These are phyloP conservation scores for Pestalotiopsis sp. DNA, from an alignment of 2,329 filamentous ascomycete species.

Conservation along the genomic window DNA sequence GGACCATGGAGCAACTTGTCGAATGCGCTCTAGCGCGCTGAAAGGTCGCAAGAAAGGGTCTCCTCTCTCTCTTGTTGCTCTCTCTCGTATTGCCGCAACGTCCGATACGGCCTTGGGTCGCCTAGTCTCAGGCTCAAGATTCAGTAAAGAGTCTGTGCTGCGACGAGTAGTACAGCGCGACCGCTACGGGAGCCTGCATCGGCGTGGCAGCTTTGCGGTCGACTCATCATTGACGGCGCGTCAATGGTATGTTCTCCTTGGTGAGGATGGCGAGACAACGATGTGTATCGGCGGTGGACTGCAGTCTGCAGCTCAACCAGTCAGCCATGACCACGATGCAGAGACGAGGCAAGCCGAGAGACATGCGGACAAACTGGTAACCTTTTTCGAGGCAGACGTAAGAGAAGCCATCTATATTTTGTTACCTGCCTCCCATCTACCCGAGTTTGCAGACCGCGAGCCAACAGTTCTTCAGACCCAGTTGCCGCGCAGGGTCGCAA, in stretches of 20 bases:
- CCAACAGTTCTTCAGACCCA: neutral
- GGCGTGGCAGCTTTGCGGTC: neutral
- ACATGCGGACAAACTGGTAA: neutral
- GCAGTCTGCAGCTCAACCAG: neutral
- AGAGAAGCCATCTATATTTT: neutral
- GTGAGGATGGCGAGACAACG: neutral
- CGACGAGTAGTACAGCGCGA: constrained; percentile 5
- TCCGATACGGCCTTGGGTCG: neutral
- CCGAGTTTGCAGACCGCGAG: neutral
- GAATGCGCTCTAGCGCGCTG: constrained; percentile 12
- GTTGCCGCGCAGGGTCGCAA: constrained; percentile 10
- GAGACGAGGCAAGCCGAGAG: neutral
- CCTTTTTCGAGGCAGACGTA: neutral
- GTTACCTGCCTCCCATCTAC: neutral
- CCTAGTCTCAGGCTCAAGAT: neutral
- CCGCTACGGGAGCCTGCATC: constrained; percentile 3
- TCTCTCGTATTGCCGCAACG: constrained; percentile 15
- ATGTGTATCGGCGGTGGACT: neutral
- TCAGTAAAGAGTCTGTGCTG: neutral
- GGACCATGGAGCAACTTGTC: constrained; percentile 14
- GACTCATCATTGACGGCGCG: neutral
- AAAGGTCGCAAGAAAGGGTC: neutral
- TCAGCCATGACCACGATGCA: neutral
- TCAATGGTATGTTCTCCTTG: neutral
- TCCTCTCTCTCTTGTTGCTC: neutral